Percentiles rank a stretch among this genome's conserved stretches.
phyloP scores from a whole-genome alignment of 441 rosid genomes.

The Populus tomentosa region DNA sequence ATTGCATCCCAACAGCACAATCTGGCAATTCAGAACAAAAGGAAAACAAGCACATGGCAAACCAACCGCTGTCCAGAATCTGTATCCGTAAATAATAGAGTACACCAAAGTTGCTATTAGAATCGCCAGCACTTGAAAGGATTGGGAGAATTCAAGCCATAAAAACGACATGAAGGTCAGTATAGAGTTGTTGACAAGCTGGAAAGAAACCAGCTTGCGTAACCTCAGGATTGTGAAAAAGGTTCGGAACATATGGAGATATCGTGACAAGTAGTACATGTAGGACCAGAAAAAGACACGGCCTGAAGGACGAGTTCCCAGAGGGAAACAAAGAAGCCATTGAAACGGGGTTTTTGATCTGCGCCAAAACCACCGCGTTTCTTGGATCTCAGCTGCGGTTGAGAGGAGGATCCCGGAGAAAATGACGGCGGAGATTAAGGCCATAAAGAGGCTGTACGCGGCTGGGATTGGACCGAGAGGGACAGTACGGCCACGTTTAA shows the following conservation, averaged over 20 bases:
- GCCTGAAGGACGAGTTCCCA: slow-evolving; percentile 83
- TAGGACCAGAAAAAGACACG: slow-evolving; percentile 98
- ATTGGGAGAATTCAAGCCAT: slow-evolving; percentile 88
- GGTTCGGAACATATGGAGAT: slow-evolving; percentile 70
- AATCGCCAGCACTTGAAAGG: slow-evolving; percentile 75
- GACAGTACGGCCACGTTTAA: slow-evolving; percentile 40
- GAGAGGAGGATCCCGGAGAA: slow-evolving; percentile 80
- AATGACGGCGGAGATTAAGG: slow-evolving; percentile 52
- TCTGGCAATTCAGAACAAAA: slow-evolving; percentile 66
- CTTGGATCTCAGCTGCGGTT: slow-evolving; percentile 64
- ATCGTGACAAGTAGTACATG: slow-evolving; percentile 70
- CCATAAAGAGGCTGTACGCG: slow-evolving; percentile 65
- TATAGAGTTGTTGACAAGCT: slow-evolving; percentile 55
- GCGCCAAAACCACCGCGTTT: slow-evolving; percentile 80
- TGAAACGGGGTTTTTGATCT: slow-evolving; percentile 67
- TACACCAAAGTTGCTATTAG: slow-evolving; percentile 56
- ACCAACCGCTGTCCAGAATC: slow-evolving; percentile 85
- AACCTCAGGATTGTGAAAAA: slow-evolving; percentile 44
- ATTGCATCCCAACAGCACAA: slow-evolving; percentile 57
- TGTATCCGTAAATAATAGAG: slow-evolving; percentile 70
- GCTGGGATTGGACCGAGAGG: slow-evolving; percentile 70
- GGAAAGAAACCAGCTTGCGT: slow-evolving; percentile 48
- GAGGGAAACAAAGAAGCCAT: slow-evolving; percentile 90
- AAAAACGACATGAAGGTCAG: slow-evolving; percentile 59
- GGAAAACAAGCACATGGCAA: slow-evolving; percentile 62